Percentiles rank a stretch among this genome's conserved stretches.
Conservation (phyloP, 164 flowering plant genomes). For the Kalanchoe fedtschenkoi region DNA sequence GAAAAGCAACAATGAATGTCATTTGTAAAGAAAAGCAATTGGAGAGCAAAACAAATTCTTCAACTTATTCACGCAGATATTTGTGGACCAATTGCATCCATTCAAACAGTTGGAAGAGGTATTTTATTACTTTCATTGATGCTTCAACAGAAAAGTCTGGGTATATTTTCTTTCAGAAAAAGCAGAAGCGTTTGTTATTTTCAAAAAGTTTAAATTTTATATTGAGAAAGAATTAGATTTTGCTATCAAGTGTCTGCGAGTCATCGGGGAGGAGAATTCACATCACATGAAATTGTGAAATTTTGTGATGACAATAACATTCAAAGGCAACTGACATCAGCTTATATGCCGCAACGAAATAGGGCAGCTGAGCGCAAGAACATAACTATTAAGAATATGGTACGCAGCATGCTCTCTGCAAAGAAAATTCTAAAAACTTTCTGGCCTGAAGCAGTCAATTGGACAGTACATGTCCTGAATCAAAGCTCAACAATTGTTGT, state of each 20-base stretch:
- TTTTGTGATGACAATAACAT: no score
- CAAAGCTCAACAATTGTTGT: not conserved
- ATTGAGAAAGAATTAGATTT: no score
- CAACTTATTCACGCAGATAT: not conserved
- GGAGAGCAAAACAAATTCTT: not conserved
- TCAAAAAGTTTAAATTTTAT: no score
- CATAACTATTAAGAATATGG: not conserved
- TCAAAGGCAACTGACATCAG: no score
- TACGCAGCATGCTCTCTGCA: not conserved
- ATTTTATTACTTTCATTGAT: not conserved
- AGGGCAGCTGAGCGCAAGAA: no score
- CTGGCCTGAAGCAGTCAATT: not conserved
- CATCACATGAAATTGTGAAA: no score
- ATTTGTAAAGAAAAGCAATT: not conserved
- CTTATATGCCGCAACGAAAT: no score
- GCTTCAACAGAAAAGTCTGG: not conserved
- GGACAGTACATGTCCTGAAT: not conserved
- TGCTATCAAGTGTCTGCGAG: no score
- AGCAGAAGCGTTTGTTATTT: no score
- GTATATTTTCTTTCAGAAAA: not conserved
- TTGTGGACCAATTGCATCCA: not conserved
- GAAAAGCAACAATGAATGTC: not conserved
- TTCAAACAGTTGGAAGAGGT: not conserved
- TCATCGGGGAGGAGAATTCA: no score
- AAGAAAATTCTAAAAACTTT: slow-evolving; percentile 1